These are phyloP conservation scores for Tephrocybe sp. DNA, from an alignment of 768 basidiomycete species.

Conservation along the genomic window DNA sequence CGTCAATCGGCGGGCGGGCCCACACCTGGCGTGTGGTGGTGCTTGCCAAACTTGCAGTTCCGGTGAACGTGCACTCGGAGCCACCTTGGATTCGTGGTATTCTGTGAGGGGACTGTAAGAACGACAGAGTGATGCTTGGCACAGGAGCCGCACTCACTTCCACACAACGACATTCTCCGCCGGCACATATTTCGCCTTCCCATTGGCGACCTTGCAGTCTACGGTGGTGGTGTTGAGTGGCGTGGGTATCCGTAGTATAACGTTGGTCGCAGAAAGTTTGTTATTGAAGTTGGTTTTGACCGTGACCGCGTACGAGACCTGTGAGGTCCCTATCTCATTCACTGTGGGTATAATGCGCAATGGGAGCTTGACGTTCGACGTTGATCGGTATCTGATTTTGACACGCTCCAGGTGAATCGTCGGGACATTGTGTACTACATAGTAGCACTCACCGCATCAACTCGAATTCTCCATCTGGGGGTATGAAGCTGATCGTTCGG, in stretches of 20 bases:
- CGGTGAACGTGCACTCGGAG: conserved; percentile 84
- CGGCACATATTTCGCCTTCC: conserved; percentile 97
- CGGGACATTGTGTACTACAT: neutral
- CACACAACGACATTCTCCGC: conserved; percentile 95
- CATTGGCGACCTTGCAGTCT: conserved; percentile 86
- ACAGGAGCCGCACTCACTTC: conserved; percentile 69
- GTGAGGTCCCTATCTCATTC: conserved; percentile 88
- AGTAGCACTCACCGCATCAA: conserved; percentile 76
- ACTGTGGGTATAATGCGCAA: conserved; percentile 88
- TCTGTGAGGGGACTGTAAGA: conserved; percentile 40
- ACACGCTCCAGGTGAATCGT: neutral
- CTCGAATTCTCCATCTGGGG: conserved; percentile 98
- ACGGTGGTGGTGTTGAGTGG: conserved; percentile 92
- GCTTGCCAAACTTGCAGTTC: conserved; percentile 77
- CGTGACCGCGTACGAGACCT: conserved; percentile 88
- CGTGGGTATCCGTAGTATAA: conserved; percentile 93
- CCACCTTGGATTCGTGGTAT: conserved; percentile 92
- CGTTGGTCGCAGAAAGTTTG: conserved; percentile 91
- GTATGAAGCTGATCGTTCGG: conserved; percentile 94
- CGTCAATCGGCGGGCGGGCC: conserved; percentile 96
- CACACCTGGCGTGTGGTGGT: conserved; percentile 95
- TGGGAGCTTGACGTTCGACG: conserved; percentile 94
- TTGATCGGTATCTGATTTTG: conserved; percentile 81
- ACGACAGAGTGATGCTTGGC: neutral
- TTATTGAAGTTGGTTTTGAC: conserved; percentile 87